Evolutionary conservation across 305 asterid species (phyloP).

Genomic region (Ajuga reptans): DNA sequence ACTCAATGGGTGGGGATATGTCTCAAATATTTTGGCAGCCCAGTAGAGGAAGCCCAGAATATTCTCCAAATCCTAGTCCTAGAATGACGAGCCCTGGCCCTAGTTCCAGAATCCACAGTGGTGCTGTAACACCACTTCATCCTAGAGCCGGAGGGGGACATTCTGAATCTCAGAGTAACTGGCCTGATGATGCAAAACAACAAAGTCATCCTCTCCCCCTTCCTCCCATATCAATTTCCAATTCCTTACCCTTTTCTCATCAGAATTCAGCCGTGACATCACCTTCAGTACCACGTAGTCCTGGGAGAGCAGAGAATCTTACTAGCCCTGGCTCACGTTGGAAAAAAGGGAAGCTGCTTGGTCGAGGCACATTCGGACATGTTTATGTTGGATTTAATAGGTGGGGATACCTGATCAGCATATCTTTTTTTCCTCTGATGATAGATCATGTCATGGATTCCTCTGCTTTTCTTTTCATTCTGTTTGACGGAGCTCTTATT

Average conservation of each 20-base stretch:
- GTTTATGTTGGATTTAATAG: conserved; percentile 95
- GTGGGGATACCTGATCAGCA: conserved; percentile 33
- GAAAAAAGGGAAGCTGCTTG: conserved; percentile 92
- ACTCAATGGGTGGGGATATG: conserved; percentile 94
- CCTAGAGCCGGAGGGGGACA: conserved; percentile 75
- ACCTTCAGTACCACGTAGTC: conserved; percentile 89
- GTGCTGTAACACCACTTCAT: conserved; percentile 87
- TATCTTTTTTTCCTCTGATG: not conserved
- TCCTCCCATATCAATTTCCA: conserved; percentile 67
- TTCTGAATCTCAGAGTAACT: conserved; percentile 46
- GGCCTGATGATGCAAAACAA: conserved; percentile 75
- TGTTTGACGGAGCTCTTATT: not conserved
- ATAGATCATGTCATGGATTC: not conserved
- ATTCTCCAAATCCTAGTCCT: conserved; percentile 89
- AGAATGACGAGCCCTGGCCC: conserved; percentile 95
- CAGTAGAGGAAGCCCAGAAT: conserved; percentile 84
- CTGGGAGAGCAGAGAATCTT: conserved; percentile 80
- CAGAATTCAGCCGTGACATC: conserved; percentile 80
- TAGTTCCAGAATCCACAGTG: conserved; percentile 89
- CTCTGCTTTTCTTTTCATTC: not conserved
- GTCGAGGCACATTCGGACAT: conserved; percentile 93
- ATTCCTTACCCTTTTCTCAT: conserved; percentile 64
- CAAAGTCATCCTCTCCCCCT: conserved; percentile 90
- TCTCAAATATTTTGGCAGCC: conserved; percentile 78
- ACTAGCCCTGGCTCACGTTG: conserved; percentile 88